These are phyloP conservation scores for Furcasterigmium sp. DNA, from an alignment of 2,329 filamentous ascomycete genomes.

Conservation along the genomic window DNA sequence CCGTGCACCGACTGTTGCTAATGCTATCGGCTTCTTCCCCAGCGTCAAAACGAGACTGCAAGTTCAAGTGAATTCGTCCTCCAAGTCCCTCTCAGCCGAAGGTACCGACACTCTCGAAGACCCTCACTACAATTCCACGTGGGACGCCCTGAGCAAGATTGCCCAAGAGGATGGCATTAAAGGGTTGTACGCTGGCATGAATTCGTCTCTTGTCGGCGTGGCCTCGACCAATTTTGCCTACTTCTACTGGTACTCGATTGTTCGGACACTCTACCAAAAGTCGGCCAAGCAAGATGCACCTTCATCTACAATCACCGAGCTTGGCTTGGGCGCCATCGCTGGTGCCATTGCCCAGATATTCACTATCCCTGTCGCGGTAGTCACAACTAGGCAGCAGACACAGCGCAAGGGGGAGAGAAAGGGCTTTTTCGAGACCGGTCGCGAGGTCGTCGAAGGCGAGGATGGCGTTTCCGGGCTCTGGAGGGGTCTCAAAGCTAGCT, in stretches of 20 bases:
- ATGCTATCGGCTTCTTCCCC: constrained; percentile 5
- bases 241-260: constrained; percentile 97
- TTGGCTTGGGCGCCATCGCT: constrained; percentile 78
- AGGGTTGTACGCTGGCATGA: constrained; percentile 86
- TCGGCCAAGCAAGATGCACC: constrained; percentile 43
- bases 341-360: constrained; percentile 91
- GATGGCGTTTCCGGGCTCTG: constrained; percentile 87
- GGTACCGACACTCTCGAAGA: constrained; percentile 37
- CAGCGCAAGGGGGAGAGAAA: constrained; percentile 80
- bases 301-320: constrained; percentile 75
- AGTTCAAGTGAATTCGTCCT: constrained; percentile 69
- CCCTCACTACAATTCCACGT: constrained; percentile 77
- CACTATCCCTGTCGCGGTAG: constrained; percentile 92
- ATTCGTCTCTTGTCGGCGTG: constrained; percentile 81
- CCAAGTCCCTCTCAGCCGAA: constrained; percentile 35
- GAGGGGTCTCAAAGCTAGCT: constrained; percentile 91
- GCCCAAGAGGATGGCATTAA: constrained; percentile 69
- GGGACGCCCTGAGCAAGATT: constrained; percentile 86
- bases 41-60: constrained; percentile 96
- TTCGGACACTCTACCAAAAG: constrained; percentile 73
- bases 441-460: constrained; percentile 83
- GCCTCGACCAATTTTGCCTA: constrained; percentile 98
- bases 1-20: neutral
- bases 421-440: constrained; percentile 79
- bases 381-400: constrained; percentile 95